Conservation (phyloP, 495 filamentous ascomycete genomes). For the Penicillium pancosmium region DNA sequence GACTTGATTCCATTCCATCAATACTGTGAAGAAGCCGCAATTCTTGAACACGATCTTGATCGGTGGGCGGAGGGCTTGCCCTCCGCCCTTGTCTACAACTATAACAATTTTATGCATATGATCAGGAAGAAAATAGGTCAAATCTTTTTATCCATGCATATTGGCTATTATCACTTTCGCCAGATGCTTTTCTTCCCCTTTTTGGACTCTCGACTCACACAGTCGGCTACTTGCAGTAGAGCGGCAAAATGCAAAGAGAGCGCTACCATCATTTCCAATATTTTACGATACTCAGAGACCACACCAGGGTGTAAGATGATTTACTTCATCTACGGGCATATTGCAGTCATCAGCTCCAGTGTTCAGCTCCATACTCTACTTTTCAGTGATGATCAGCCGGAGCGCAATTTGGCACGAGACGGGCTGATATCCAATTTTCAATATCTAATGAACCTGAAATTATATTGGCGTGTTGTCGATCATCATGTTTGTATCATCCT, state of each 20-base stretch:
- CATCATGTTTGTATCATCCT: slow-evolving; percentile 14
- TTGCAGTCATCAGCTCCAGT: slow-evolving; percentile 29
- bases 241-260: slow-evolving; percentile 24
- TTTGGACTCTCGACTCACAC: slow-evolving; percentile 6
- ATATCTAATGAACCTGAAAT: slow-evolving; percentile 27
- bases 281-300: slow-evolving; percentile 17
- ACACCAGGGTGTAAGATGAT: slow-evolving; percentile 24
- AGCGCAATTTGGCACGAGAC: slow-evolving; percentile 19
- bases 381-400: background rate
- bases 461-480: slow-evolving; percentile 25
- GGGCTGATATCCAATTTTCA: slow-evolving; percentile 27
- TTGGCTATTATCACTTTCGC: slow-evolving; percentile 27
- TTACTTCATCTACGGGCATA: slow-evolving; percentile 29
- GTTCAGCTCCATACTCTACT: slow-evolving; percentile 30
- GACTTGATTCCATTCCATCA: slow-evolving; percentile 18
- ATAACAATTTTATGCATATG: slow-evolving; percentile 19
- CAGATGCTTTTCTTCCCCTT: slow-evolving; percentile 35
- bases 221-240: background rate
- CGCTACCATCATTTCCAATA: slow-evolving; percentile 11
- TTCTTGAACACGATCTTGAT: slow-evolving; percentile 16
- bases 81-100: slow-evolving; percentile 11
- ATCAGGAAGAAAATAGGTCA: slow-evolving; percentile 2
- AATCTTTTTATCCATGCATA: slow-evolving; percentile 30
- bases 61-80: slow-evolving; percentile 21
- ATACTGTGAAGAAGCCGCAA: slow-evolving; percentile 17